phyloP scores from a whole-genome alignment of 2,329 filamentous ascomycete genomes.

The Fusarium tupiense region DNA sequence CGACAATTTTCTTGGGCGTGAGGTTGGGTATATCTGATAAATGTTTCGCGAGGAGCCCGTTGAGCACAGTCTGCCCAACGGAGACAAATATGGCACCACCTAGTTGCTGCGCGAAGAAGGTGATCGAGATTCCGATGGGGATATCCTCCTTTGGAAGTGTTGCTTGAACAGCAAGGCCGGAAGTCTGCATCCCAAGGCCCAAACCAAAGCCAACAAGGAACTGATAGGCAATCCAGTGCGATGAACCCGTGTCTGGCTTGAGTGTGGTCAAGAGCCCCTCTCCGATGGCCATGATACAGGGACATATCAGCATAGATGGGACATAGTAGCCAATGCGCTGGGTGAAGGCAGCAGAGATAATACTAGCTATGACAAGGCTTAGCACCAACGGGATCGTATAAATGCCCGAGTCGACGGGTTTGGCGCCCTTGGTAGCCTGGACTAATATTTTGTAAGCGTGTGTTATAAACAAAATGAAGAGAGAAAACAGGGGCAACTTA shows the following conservation, averaged over 20 bases:
- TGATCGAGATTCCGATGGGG: slow-evolving; percentile 64
- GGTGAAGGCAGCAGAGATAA: slow-evolving; percentile 59
- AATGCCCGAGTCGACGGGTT: slow-evolving; percentile 64
- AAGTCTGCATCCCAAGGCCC: slow-evolving; percentile 67
- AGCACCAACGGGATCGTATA: slow-evolving; percentile 67
- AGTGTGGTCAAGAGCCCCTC: slow-evolving; percentile 69
- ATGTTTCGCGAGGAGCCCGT: slow-evolving; percentile 54
- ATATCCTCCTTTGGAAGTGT: slow-evolving; percentile 63
- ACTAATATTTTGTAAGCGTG: slow-evolving; percentile 49
- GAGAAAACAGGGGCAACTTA: slow-evolving; percentile 46
- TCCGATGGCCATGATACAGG: slow-evolving; percentile 61
- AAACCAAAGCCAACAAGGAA: slow-evolving; percentile 68
- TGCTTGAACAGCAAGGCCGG: slow-evolving; percentile 65
- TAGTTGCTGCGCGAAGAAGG: slow-evolving; percentile 68
- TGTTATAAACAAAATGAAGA: not conserved
- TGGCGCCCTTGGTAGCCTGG: slow-evolving; percentile 64
- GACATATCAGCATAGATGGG: slow-evolving; percentile 63
- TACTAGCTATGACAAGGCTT: slow-evolving; percentile 62
- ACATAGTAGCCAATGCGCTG: slow-evolving; percentile 69
- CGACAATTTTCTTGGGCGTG: slow-evolving; percentile 54
- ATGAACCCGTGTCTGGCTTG: slow-evolving; percentile 54
- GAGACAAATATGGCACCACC: slow-evolving; percentile 68
- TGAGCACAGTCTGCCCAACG: slow-evolving; percentile 65
- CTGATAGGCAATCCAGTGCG: slow-evolving; percentile 69
- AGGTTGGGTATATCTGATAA: slow-evolving; percentile 55